phyloP scores from a whole-genome alignment of 2,329 filamentous ascomycete species.

The Chaetomium sp. region DNA sequence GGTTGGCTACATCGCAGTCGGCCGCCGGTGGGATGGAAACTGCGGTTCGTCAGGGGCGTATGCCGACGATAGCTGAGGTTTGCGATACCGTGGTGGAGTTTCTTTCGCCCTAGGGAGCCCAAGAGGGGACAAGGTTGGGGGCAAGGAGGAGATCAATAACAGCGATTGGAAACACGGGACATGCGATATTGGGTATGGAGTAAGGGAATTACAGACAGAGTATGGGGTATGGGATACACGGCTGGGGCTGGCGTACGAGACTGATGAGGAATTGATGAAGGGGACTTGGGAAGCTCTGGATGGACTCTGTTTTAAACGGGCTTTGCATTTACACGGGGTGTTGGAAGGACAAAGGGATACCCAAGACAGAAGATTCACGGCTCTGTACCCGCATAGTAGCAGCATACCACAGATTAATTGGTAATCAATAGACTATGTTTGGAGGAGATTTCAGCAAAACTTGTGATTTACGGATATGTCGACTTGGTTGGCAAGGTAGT shows the following conservation, averaged over 20 bases:
- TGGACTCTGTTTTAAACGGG: background rate
- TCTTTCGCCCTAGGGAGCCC: slow-evolving; percentile 28
- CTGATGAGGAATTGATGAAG: too few relatives aligned
- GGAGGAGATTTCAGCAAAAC: too few relatives aligned
- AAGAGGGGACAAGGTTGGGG: background rate
- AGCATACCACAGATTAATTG: too few relatives aligned
- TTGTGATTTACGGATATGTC: too few relatives aligned
- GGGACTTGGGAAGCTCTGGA: background rate
- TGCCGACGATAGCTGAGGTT: slow-evolving; percentile 37
- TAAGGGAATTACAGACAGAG: background rate
- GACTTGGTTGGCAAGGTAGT: too few relatives aligned
- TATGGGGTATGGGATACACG: too few relatives aligned
- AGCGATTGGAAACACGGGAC: background rate
- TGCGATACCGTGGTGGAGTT: slow-evolving; percentile 41
- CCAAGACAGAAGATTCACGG: background rate
- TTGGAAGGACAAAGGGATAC: background rate
- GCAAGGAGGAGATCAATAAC: background rate
- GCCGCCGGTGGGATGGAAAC: slow-evolving; percentile 24
- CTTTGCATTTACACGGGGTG: background rate
- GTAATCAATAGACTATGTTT: too few relatives aligned
- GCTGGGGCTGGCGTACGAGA: too few relatives aligned
- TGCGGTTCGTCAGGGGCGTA: slow-evolving; percentile 28
- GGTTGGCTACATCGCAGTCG: slow-evolving; percentile 20
- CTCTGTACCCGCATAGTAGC: background rate
- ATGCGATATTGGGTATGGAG: background rate